A percentile compares a stretch with the other conserved stretches of the same genome.
Conservation (phyloP, 176 grass and related monocot species). For the Phoenix dactylifera region DNA sequence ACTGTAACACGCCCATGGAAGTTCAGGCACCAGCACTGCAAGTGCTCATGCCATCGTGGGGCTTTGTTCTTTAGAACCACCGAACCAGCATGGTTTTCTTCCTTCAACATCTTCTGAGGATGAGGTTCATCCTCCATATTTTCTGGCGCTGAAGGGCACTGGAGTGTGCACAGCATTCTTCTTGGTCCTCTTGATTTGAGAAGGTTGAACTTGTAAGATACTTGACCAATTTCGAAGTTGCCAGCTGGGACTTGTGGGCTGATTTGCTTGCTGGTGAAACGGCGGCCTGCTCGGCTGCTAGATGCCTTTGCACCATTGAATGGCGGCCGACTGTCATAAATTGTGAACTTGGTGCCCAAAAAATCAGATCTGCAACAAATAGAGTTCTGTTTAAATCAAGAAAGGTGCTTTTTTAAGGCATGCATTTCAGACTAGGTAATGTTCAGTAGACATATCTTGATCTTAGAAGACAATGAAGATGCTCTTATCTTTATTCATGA, state of each 20-base stretch:
- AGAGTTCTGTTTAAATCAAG: background rate
- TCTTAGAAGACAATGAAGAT: too few species aligned
- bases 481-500: too few species aligned
- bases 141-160: background rate
- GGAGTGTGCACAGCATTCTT: conserved; percentile 10
- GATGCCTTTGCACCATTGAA: conserved; percentile 7
- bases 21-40: conserved; percentile 97
- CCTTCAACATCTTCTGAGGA: background rate
- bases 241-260: conserved; percentile 12
- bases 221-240: conserved; percentile 5
- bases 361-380: conserved; percentile 10
- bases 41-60: conserved; percentile 82
- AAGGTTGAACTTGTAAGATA: conserved; percentile 20
- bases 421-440: background rate
- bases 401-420: background rate
- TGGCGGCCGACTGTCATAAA: conserved; percentile 15
- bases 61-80: conserved; percentile 80
- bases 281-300: conserved; percentile 2
- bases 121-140: background rate
- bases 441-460: too few species aligned
- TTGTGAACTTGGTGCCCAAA: conserved; percentile 6
- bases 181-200: conserved; percentile 15
- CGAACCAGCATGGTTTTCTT: background rate
- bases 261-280: conserved; percentile 17
- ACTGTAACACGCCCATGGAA: conserved; percentile 85